Percentiles rank a stretch among this genome's conserved stretches.
These are phyloP conservation scores for Calvatia gigantea DNA, from an alignment of 768 basidiomycete species.

Conservation along the genomic window DNA sequence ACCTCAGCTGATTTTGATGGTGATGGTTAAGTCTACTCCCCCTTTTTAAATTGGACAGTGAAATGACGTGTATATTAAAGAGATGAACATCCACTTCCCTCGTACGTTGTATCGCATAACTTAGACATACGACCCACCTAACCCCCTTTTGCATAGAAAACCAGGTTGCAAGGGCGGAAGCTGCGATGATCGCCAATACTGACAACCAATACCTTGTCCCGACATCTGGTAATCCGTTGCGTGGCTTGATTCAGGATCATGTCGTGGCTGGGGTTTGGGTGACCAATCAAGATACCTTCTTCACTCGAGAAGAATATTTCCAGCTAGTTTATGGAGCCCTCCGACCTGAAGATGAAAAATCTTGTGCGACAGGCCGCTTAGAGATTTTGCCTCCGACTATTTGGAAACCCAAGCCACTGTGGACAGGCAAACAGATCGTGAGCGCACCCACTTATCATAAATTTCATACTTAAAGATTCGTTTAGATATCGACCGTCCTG, in stretches of 20 bases:
- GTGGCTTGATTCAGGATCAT: constrained; percentile 98
- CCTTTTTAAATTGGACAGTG: neutral
- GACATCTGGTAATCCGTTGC: constrained; percentile 95
- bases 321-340: constrained; percentile 95
- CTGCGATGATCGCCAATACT: constrained; percentile 91
- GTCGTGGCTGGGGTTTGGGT: constrained; percentile 99
- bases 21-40: constrained; percentile 23
- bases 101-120: constrained; percentile 49
- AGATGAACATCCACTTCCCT: constrained; percentile 99
- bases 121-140: constrained; percentile 3
- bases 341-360: constrained; percentile 75
- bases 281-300: constrained; percentile 94
- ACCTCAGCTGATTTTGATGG: constrained; percentile 29
- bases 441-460: constrained; percentile 22
- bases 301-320: constrained; percentile 92
- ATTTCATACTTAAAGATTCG: constrained; percentile 2
- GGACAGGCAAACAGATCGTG: constrained; percentile 99
- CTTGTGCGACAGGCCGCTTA: constrained; percentile 54
- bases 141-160: constrained; percentile 57
- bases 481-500: constrained; percentile 89
- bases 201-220: constrained; percentile 99
- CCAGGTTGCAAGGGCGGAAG: constrained; percentile 92
- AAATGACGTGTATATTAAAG: constrained; percentile 32
- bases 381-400: constrained; percentile 87
- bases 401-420: constrained; percentile 86